Conservation (phyloP, 495 filamentous ascomycete species). For the Trichocladium antarcticum region DNA sequence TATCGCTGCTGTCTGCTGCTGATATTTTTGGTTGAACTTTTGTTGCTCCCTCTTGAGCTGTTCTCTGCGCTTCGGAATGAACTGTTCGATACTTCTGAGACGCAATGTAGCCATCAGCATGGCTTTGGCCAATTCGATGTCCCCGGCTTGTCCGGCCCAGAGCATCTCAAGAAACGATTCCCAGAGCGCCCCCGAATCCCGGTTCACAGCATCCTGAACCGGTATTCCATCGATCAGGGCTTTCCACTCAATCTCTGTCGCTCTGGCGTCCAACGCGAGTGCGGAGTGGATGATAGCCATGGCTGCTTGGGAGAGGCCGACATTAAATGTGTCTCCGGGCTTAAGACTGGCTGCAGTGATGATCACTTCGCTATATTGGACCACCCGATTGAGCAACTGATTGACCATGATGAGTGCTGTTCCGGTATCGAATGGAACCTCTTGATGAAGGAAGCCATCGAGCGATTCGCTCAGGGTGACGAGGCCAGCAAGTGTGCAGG, state of each 20-base stretch:
- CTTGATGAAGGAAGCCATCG: constrained; percentile 32
- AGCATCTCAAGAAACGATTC: constrained; percentile 60
- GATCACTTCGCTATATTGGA: constrained; percentile 39
- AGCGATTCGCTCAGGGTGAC: constrained; percentile 37
- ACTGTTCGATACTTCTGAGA: constrained; percentile 61
- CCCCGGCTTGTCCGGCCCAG: constrained; percentile 47
- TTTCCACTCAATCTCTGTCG: constrained; percentile 58
- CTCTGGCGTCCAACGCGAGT: constrained; percentile 64
- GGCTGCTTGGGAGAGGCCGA: constrained; percentile 34
- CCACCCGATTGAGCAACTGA: constrained; percentile 38
- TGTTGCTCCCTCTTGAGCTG: constrained; percentile 38
- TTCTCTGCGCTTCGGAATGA: constrained; percentile 42
- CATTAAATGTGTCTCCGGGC: constrained; percentile 25
- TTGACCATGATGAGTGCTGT: constrained; percentile 43
- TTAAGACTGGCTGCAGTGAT: constrained; percentile 31
- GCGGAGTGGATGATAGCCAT: constrained; percentile 59
- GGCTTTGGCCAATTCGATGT: constrained; percentile 53
- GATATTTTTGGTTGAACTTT: constrained; percentile 63
- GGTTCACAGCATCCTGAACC: constrained; percentile 55
- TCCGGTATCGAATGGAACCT: constrained; percentile 32
- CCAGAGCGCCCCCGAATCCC: constrained; percentile 62
- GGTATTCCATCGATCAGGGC: constrained; percentile 46
- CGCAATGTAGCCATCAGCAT: constrained; percentile 59
- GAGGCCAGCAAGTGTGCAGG: constrained; percentile 38
- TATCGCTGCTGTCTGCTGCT: constrained; percentile 56